Percentiles rank a stretch among this genome's conserved stretches.
phyloP scores from a whole-genome alignment of 202 grass and related monocot species.

The Eragrostis tef region DNA sequence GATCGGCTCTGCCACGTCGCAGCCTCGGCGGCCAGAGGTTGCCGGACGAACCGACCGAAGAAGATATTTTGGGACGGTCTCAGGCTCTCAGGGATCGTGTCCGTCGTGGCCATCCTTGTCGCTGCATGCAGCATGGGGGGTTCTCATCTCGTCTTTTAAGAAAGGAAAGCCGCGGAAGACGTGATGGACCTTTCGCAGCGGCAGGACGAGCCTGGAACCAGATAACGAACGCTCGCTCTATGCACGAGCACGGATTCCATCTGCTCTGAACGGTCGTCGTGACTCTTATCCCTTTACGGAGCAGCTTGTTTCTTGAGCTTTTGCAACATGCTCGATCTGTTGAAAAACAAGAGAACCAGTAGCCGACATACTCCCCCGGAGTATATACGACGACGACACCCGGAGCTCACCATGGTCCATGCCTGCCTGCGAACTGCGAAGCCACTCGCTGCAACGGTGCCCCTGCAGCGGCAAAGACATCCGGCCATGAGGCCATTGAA shows the following conservation, averaged over 20 bases:
- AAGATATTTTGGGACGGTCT: background rate
- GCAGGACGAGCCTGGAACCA: background rate
- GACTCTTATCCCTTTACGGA: too few species aligned
- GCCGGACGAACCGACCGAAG: background rate
- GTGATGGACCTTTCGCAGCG: background rate
- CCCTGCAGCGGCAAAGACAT: background rate
- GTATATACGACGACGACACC: background rate
- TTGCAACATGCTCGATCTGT: background rate
- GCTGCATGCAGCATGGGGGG: background rate
- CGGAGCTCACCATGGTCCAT: background rate
- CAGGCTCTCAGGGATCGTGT: background rate
- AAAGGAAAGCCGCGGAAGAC: background rate
- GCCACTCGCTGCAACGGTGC: background rate
- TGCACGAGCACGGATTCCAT: background rate
- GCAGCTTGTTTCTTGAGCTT: too few species aligned
- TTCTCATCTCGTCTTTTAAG: background rate
- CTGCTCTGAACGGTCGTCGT: too few species aligned
- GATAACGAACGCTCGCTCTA: background rate
- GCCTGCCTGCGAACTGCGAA: background rate
- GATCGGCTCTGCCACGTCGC: background rate
- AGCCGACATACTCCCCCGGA: too few species aligned
- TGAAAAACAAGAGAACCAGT: background rate
- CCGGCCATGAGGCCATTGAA: background rate
- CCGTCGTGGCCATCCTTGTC: background rate
- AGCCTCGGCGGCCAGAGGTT: background rate